A percentile compares a stretch with the other conserved stretches of the same genome.
Conservation (phyloP, 257 asterid species). For the Prunella vulgaris region DNA sequence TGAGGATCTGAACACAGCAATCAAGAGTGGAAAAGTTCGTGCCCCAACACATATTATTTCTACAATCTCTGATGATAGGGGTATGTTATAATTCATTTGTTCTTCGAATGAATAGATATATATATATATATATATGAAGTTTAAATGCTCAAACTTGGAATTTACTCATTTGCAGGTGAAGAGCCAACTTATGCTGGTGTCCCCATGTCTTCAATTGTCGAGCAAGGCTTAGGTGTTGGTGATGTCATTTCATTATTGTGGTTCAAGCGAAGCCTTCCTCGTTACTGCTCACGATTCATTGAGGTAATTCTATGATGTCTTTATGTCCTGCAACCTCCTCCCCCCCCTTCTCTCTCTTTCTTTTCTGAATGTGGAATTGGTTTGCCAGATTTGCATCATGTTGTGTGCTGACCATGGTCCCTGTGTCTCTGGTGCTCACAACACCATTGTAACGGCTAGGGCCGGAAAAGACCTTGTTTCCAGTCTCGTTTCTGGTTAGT, state of each 20-base stretch:
- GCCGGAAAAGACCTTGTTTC: conserved; percentile 98
- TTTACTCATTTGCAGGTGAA: conserved; percentile 59
- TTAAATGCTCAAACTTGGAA: conserved; percentile 18
- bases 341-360: conserved; percentile 9
- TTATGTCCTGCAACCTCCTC: background rate
- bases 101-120: background rate
- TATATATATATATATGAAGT: background rate
- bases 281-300: conserved; percentile 85
- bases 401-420: conserved; percentile 99
- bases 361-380: conserved; percentile 10
- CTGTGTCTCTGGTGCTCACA: conserved; percentile 99
- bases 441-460: conserved; percentile 89
- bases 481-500: conserved; percentile 89
- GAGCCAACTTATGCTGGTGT: conserved; percentile 97
- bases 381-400: conserved; percentile 83
- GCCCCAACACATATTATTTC: conserved; percentile 98
- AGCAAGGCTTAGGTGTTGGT: conserved; percentile 90
- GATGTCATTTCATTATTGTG: conserved; percentile 93
- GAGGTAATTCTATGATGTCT: conserved; percentile 50
- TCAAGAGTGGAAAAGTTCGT: conserved; percentile 94
- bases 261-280: conserved; percentile 98
- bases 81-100: conserved; percentile 24
- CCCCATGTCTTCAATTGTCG: conserved; percentile 92
- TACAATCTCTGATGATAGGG: conserved; percentile 95
- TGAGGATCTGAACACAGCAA: conserved; percentile 85